These are phyloP conservation scores for Oryza longistaminata DNA, from an alignment of 176 grass and related monocot genomes.

Conservation along the genomic window DNA sequence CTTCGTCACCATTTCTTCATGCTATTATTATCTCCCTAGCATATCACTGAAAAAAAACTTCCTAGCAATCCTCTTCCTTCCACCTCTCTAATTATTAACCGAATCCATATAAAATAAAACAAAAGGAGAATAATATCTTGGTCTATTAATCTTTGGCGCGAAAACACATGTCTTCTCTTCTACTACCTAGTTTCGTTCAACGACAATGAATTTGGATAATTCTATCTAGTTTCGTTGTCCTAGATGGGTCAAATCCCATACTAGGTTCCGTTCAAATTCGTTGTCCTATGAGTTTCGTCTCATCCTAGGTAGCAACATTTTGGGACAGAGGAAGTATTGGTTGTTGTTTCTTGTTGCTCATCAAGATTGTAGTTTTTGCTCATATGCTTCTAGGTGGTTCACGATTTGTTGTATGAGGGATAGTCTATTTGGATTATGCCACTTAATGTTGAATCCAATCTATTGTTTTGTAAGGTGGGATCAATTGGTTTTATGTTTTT, in stretches of 20 bases:
- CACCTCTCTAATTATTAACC: neutral
- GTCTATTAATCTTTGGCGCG: constrained; percentile 18
- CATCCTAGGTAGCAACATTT: no score
- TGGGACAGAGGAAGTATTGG: neutral
- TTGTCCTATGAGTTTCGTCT: no score
- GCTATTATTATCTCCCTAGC: no score
- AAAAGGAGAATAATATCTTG: neutral
- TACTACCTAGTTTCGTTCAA: no score
- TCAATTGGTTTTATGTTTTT: constrained; percentile 28
- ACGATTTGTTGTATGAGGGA: constrained; percentile 3
- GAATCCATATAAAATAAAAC: neutral
- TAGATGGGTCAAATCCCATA: no score
- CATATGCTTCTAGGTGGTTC: neutral
- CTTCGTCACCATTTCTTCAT: no score
- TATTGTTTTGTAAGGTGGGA: constrained; percentile 27
- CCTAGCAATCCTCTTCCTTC: neutral
- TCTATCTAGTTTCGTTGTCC: no score
- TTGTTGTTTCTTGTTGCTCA: neutral
- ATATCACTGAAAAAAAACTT: neutral
- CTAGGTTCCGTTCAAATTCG: no score
- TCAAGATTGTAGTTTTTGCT: neutral
- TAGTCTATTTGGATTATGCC: constrained; percentile 1
- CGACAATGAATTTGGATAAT: no score
- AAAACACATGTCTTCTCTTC: neutral
- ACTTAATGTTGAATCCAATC: neutral